phyloP scores from a whole-genome alignment of 441 rosid genomes.

The Manihot esculenta region DNA sequence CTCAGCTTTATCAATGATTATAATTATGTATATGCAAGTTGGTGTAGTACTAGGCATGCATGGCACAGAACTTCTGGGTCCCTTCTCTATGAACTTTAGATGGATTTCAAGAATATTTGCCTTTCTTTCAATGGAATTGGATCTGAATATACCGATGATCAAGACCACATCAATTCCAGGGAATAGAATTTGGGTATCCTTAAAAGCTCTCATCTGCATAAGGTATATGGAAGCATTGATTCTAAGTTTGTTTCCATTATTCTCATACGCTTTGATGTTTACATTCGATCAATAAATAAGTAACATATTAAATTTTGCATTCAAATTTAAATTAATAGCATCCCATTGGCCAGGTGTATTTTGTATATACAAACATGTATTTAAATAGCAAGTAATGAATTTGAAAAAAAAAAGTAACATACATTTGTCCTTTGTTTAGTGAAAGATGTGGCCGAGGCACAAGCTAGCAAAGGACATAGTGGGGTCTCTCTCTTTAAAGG shows the following conservation, averaged over 20 bases:
- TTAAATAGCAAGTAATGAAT: too few relatives aligned
- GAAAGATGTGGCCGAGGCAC: not conserved
- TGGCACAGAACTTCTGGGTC: not conserved
- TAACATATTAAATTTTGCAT: too few relatives aligned
- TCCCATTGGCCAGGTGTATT: too few relatives aligned
- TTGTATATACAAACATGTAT: too few relatives aligned
- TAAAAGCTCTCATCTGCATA: not conserved
- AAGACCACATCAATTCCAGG: too few relatives aligned
- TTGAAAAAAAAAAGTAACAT: too few relatives aligned
- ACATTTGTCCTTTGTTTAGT: not conserved
- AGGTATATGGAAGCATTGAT: not conserved
- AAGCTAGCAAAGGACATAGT: too few relatives aligned
- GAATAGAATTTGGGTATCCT: not conserved
- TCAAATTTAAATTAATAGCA: too few relatives aligned
- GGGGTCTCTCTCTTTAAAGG: too few relatives aligned
- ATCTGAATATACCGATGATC: slow-evolving; percentile 1
- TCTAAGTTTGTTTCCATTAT: too few relatives aligned
- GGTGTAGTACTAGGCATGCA: not conserved
- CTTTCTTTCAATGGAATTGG: not conserved
- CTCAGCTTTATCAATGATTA: slow-evolving; percentile 10
- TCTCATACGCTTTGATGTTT: too few relatives aligned
- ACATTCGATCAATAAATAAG: too few relatives aligned
- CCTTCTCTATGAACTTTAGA: not conserved
- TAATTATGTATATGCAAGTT: not conserved
- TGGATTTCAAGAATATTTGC: not conserved